A percentile compares a stretch with the other conserved stretches of the same genome.
phyloP scores from a whole-genome alignment of 2,329 filamentous ascomycete species.

The Pseudocercospora eumusae region DNA sequence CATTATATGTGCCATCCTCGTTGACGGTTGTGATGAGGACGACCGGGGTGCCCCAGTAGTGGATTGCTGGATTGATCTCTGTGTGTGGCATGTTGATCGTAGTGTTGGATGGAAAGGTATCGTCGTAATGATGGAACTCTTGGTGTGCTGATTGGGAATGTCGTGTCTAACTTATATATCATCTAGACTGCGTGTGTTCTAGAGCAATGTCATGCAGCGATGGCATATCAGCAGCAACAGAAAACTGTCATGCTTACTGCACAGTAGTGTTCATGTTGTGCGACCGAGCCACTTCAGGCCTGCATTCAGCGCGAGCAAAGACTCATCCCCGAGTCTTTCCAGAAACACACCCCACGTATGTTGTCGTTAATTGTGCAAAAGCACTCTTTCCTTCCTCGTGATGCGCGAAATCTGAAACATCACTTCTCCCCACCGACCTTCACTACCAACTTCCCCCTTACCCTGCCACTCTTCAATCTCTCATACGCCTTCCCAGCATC shows the following conservation, averaged over 20 bases:
- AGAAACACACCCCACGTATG: too few relatives aligned
- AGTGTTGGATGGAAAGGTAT: background rate
- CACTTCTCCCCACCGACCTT: conserved; percentile 24
- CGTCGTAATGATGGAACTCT: background rate
- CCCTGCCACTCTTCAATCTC: conserved; percentile 58
- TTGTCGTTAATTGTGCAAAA: too few relatives aligned
- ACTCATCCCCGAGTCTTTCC: background rate
- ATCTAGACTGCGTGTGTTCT: background rate
- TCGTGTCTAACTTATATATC: background rate
- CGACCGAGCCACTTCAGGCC: background rate
- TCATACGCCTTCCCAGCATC: conserved; percentile 60
- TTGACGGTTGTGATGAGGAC: conserved; percentile 34
- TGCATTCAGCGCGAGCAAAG: background rate
- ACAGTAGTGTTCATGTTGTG: background rate
- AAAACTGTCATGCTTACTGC: background rate
- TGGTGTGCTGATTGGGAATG: background rate
- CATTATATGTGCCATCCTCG: conserved; percentile 46
- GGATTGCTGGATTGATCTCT: conserved; percentile 12
- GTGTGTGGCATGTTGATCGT: background rate
- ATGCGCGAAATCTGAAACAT: background rate
- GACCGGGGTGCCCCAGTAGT: conserved; percentile 16
- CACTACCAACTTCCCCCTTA: conserved; percentile 62
- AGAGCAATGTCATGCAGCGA: background rate
- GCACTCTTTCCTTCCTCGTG: background rate
- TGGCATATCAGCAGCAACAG: background rate